phyloP scores from a whole-genome alignment of 768 basidiomycete species.

The Tylopilus plumbeoviolaceoides region DNA sequence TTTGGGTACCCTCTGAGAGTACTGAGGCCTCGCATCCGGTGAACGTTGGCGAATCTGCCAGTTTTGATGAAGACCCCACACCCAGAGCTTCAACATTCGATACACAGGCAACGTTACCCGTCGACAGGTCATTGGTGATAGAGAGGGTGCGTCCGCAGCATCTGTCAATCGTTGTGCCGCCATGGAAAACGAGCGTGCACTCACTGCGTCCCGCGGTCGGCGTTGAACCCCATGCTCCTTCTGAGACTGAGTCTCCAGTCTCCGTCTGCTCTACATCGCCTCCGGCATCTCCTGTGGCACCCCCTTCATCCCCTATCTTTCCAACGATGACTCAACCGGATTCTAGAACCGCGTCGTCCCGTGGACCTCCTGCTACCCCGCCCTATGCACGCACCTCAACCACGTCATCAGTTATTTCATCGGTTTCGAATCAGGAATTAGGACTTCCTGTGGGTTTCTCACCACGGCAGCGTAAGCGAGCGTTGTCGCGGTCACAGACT shows the following conservation, averaged over 20 bases:
- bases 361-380: neutral
- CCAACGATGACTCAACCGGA: neutral
- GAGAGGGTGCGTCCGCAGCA: conserved; percentile 10
- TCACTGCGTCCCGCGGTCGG: conserved; percentile 21
- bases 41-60: conserved; percentile 1
- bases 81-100: conserved; percentile 22
- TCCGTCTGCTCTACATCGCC: conserved; percentile 12
- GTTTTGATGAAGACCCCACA: conserved; percentile 24
- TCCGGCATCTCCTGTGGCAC: conserved; percentile 9
- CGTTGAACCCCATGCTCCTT: conserved; percentile 17
- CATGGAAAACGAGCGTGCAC: neutral
- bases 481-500: conserved; percentile 23
- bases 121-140: neutral
- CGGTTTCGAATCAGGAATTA: conserved; percentile 21
- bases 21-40: conserved; percentile 7
- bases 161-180: conserved; percentile 16
- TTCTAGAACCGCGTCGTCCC: neutral
- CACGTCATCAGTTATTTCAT: conserved; percentile 1
- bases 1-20: conserved; percentile 1
- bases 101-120: neutral
- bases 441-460: conserved; percentile 2
- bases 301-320: conserved; percentile 1
- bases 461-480: conserved; percentile 20
- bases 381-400: conserved; percentile 5
- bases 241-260: conserved; percentile 14